These are phyloP conservation scores for Lasiosphaeriaceae sp. DNA, from an alignment of 495 filamentous ascomycete genomes.

Conservation along the genomic window DNA sequence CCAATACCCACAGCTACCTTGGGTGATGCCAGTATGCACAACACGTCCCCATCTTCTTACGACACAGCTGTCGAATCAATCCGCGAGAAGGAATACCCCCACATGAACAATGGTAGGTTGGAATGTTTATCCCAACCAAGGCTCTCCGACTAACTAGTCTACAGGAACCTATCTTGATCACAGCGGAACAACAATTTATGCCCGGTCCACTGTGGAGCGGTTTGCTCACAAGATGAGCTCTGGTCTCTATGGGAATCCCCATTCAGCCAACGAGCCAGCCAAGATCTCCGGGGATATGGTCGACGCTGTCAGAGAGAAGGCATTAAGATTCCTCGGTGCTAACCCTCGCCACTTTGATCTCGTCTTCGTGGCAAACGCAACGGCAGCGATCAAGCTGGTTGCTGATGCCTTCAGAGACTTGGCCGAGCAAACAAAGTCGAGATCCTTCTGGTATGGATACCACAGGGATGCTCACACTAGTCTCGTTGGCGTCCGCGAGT, in stretches of 20 bases:
- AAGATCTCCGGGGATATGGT: conserved; percentile 57
- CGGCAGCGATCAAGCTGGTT: conserved; percentile 83
- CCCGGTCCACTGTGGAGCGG: conserved; percentile 55
- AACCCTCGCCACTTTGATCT: conserved; percentile 80
- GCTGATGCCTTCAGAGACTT: conserved; percentile 60
- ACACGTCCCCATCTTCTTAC: conserved; percentile 17
- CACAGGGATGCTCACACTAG: conserved; percentile 73
- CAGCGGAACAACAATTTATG: conserved; percentile 69
- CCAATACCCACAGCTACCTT: neutral
- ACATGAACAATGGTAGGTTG: conserved; percentile 42
- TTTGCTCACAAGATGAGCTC: conserved; percentile 55
- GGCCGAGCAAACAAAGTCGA: conserved; percentile 36
- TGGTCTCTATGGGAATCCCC: conserved; percentile 71
- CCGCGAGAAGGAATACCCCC: conserved; percentile 42
- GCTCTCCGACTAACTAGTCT: neutral
- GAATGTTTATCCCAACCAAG: neutral
- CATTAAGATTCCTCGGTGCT: conserved; percentile 80
- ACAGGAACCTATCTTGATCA: conserved; percentile 68
- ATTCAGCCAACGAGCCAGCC: conserved; percentile 66
- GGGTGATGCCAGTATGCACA: neutral
- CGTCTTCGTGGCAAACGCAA: conserved; percentile 88
- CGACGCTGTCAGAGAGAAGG: conserved; percentile 54
- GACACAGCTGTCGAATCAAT: conserved; percentile 37
- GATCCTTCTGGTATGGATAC: conserved; percentile 67
- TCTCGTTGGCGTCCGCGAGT: conserved; percentile 64